Conservation (phyloP, 768 basidiomycete species). For the Trametopsis cervina region DNA sequence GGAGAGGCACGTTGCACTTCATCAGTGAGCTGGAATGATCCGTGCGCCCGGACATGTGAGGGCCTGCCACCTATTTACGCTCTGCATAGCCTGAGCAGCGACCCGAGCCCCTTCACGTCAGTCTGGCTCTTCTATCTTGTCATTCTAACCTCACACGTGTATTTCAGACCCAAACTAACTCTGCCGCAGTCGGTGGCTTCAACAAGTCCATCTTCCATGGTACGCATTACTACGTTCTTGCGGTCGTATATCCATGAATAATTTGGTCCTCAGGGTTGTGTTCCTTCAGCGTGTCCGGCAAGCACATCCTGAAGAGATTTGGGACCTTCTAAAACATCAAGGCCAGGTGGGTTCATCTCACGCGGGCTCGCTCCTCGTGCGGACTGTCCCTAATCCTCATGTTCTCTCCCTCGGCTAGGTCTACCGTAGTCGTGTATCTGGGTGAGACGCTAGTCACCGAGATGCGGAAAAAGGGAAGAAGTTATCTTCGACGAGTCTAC, state of each 20-base stretch:
- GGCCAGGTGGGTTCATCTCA: slow-evolving; percentile 55
- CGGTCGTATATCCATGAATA: neutral
- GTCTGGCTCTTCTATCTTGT: slow-evolving; percentile 17
- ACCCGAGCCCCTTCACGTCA: slow-evolving; percentile 87
- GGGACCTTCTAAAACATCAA: slow-evolving; percentile 91
- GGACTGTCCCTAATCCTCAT: slow-evolving; percentile 1
- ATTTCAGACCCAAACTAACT: slow-evolving; percentile 79
- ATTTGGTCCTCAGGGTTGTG: slow-evolving; percentile 53
- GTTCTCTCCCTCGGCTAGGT: slow-evolving; percentile 34
- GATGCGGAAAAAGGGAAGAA: slow-evolving; percentile 97
- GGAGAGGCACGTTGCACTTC: slow-evolving; percentile 79
- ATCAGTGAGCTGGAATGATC: slow-evolving; percentile 50
- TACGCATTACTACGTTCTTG: slow-evolving; percentile 11
- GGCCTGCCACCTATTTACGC: slow-evolving; percentile 1
- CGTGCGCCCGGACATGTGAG: neutral
- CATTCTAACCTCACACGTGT: slow-evolving; percentile 1
- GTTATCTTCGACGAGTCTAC: slow-evolving; percentile 79
- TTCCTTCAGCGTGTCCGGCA: slow-evolving; percentile 87
- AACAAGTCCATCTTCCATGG: slow-evolving; percentile 83
- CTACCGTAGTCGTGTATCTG: slow-evolving; percentile 88
- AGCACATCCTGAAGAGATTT: slow-evolving; percentile 84
- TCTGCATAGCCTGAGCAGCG: slow-evolving; percentile 72
- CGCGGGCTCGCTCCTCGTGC: neutral
- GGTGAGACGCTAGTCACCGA: slow-evolving; percentile 93
- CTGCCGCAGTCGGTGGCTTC: slow-evolving; percentile 93